Evolutionary conservation across 2,329 filamentous ascomycete genomes (phyloP), one percentile per base, ranked within the genome.

Genomic region (Lizonia empirigonia): DNA sequence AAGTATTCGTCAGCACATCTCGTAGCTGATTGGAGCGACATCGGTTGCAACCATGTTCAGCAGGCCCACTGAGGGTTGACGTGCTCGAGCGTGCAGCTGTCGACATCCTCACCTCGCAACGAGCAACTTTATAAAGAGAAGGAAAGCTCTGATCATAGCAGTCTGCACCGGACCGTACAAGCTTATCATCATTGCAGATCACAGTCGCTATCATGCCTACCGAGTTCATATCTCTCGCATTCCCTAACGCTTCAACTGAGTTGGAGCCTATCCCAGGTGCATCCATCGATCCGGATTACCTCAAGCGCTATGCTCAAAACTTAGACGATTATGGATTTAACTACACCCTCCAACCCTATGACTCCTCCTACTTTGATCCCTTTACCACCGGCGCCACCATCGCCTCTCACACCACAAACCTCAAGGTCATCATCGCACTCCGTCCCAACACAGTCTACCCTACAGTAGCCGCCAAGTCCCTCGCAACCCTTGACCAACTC

Each of bases 371-470:
- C 8, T 83, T 77, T 50, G 82, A 85, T 56, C 81, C 81, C 1
- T 85, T 80, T 70, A 85, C 82, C 5, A 75, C 82, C 9, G 83
- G 81, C 18, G 82, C 83, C 0, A 84, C 81, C 12, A 84, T 86
- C 49, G 77, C 79, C 0, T 69, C 82, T 0, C 75, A 73, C 32
- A 85, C 83, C 42, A 84, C 84, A 58, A 79, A 85, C 22, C 69
- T 86, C 61, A 85, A 81, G 58, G 73, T 85, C 53, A 84, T 85
- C 64, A 84, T 85, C 50, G 83, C 83, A 2, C 77, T 85, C 2
- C 79, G 83, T 1, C 83, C 83, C 23, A 86, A 86, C 72, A 85
- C 82, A 0, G 63, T 85, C 7, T 85, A 83, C 60, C 83, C 83
- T 4, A 86, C 83, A 1, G 82, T 85, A 0, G 83, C 83, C 0